A percentile compares a stretch with the other conserved stretches of the same genome.
phyloP scores from a whole-genome alignment of 2,329 filamentous ascomycete genomes.

The Fusarium palustre region DNA sequence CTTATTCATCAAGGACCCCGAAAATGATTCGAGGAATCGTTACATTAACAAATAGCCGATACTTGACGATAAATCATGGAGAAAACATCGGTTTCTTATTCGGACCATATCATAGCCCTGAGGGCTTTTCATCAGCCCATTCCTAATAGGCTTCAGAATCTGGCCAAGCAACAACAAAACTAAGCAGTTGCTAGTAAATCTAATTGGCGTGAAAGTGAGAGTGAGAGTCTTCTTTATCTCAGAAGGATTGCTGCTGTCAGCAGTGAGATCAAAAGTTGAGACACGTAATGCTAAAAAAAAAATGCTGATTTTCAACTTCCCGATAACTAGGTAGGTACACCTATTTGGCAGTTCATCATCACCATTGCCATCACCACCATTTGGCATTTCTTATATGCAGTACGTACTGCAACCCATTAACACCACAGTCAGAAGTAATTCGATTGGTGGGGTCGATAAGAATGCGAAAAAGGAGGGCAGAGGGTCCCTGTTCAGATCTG shows the following conservation, averaged over 20 bases:
- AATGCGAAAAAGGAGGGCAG: slow-evolving; percentile 41
- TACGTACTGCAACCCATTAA: slow-evolving; percentile 22
- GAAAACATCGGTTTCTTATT: slow-evolving; percentile 44
- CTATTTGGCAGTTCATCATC: background rate
- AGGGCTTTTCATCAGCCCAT: slow-evolving; percentile 43
- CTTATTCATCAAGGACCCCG: slow-evolving; percentile 47
- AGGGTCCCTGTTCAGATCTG: slow-evolving; percentile 30
- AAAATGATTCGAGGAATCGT: slow-evolving; percentile 43
- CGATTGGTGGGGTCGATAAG: slow-evolving; percentile 32
- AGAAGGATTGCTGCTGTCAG: background rate
- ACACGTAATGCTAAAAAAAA: too few relatives aligned
- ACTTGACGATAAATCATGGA: slow-evolving; percentile 31
- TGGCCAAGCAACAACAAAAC: slow-evolving; percentile 5
- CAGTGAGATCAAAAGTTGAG: background rate
- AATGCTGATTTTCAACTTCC: background rate
- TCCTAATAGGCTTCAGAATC: background rate
- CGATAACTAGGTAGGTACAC: background rate
- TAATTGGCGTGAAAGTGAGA: background rate
- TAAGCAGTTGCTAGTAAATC: background rate
- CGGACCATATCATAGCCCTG: slow-evolving; percentile 31
- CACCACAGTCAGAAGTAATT: background rate
- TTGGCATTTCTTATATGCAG: slow-evolving; percentile 2
- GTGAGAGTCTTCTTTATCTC: background rate
- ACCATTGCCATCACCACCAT: background rate
- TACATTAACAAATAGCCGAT: slow-evolving; percentile 26